Percentiles rank a stretch among this genome's conserved stretches.
phyloP scores from a whole-genome alignment of 352 stramenopile species.

The Pythium rishiriense region DNA sequence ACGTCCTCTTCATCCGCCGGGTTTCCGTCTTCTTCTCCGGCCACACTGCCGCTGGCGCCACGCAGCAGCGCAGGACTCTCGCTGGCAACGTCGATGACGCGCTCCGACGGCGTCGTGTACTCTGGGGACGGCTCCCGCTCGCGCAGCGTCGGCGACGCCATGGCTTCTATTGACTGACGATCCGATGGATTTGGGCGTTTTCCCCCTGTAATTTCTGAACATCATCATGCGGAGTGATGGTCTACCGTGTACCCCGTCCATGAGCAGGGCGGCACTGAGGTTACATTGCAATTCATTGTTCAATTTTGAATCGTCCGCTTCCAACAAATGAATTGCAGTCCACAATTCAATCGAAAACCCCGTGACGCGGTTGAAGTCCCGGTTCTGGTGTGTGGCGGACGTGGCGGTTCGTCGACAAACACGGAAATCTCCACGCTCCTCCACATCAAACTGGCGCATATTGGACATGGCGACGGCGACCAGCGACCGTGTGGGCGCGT shows the following conservation, averaged over 20 bases:
- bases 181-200: not conserved
- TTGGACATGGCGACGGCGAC: not conserved
- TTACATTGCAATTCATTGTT: no score
- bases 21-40: not conserved
- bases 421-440: no score
- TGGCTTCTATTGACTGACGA: not conserved
- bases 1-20: not conserved
- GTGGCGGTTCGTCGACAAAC: not conserved
- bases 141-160: slow-evolving; percentile 11
- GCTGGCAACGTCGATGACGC: slow-evolving; percentile 26
- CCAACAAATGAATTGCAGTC: slow-evolving; percentile 16
- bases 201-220: slow-evolving; percentile 2
- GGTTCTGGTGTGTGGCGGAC: not conserved
- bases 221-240: not conserved
- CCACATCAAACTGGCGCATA: no score
- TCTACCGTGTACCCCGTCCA: not conserved
- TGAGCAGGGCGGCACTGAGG: no score
- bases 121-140: slow-evolving; percentile 2
- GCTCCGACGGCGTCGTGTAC: slow-evolving; percentile 5
- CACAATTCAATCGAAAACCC: slow-evolving; percentile 13
- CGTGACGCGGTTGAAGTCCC: slow-evolving; percentile 1
- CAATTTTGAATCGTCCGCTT: not conserved
- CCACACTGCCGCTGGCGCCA: not conserved
- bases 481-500: not conserved
- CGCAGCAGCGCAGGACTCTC: slow-evolving; percentile 23